These are phyloP conservation scores for Penicillium subrubescens DNA, from an alignment of 495 filamentous ascomycete genomes.

Conservation along the genomic window DNA sequence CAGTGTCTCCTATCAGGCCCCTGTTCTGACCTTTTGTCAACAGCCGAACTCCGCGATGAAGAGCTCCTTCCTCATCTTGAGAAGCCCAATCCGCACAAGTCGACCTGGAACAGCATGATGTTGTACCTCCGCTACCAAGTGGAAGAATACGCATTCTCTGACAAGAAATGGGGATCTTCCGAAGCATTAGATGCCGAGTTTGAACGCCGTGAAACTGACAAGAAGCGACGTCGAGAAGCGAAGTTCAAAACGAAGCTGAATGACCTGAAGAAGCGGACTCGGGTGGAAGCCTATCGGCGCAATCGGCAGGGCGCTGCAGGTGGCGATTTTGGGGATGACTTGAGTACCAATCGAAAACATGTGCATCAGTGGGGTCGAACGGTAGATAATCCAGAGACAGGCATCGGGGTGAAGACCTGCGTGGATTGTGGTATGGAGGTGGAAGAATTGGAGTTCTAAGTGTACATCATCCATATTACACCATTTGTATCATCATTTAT, in stretches of 20 bases:
- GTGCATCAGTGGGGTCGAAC: constrained; percentile 89
- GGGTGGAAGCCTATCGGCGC: constrained; percentile 85
- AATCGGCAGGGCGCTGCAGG: constrained; percentile 56
- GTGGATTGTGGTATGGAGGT: constrained; percentile 94
- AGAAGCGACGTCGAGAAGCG: constrained; percentile 84
- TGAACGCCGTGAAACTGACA: constrained; percentile 73
- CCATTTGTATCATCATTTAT: not conserved
- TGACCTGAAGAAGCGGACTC: constrained; percentile 89
- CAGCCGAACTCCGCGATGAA: constrained; percentile 81
- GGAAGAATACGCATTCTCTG: constrained; percentile 83
- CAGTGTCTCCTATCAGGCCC: not conserved
- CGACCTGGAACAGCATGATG: constrained; percentile 98
- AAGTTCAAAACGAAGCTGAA: constrained; percentile 88
- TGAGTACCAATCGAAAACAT: constrained; percentile 70
- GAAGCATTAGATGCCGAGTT: constrained; percentile 91
- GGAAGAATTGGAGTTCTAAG: constrained; percentile 86
- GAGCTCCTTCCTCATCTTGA: constrained; percentile 86
- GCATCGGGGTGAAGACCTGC: constrained; percentile 81
- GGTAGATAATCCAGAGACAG: constrained; percentile 76
- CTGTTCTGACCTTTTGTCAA: not conserved
- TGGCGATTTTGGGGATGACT: constrained; percentile 74
- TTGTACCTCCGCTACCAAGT: constrained; percentile 92
- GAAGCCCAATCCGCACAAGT: constrained; percentile 91
- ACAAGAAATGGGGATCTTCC: constrained; percentile 81
- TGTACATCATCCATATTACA: constrained; percentile 12